Evolutionary conservation across 2,329 filamentous ascomycete genomes (phyloP).

Genomic region (Microdochium trichocladiopsis): DNA sequence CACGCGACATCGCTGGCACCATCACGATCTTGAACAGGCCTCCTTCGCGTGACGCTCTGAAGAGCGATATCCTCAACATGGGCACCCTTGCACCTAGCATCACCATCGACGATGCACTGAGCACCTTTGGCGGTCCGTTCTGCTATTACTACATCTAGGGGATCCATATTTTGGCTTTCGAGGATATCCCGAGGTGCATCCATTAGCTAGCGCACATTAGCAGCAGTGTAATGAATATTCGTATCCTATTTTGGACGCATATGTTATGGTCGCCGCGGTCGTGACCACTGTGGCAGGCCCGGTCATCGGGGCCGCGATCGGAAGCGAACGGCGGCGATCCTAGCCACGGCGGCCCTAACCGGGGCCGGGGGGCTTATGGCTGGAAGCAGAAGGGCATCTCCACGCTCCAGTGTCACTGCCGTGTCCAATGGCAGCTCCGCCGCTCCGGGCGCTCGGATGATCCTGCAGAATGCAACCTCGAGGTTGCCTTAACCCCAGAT

Average conservation of each 20-base stretch:
- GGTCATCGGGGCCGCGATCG: no score
- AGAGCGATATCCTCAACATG: constrained; percentile 13
- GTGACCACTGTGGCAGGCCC: no score
- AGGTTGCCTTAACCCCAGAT: no score
- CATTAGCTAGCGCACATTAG: background rate
- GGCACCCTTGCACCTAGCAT: constrained; percentile 6
- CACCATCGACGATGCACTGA: constrained; percentile 8
- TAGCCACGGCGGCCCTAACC: no score
- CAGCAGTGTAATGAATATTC: background rate
- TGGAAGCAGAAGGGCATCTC: no score
- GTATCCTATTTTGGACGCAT: background rate
- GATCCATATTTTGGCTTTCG: background rate
- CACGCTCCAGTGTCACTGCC: no score
- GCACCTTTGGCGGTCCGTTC: constrained; percentile 11
- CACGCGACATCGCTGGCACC: constrained; percentile 12
- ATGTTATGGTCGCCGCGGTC: no score
- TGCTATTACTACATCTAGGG: constrained; percentile 11
- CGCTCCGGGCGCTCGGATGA: no score
- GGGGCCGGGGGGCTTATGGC: no score
- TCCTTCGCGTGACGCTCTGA: constrained; percentile 14
- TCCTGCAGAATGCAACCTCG: no score
- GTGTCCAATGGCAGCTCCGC: no score
- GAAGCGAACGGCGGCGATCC: no score
- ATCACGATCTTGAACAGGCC: constrained; percentile 16
- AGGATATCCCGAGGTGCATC: background rate